phyloP scores from a whole-genome alignment of 2,329 filamentous ascomycete genomes.

The Fusarium longipes region DNA sequence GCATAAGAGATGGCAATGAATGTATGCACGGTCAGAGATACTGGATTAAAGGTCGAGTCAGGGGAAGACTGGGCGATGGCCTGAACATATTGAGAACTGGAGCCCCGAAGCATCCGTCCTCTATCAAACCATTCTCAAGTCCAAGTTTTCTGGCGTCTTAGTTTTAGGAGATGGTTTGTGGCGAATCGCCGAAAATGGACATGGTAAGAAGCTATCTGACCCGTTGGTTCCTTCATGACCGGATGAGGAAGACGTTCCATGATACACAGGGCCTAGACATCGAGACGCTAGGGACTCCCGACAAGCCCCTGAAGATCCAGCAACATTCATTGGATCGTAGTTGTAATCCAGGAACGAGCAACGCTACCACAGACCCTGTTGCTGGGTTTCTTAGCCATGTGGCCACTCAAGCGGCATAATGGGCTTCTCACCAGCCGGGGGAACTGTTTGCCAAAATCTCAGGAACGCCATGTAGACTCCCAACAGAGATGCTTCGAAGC shows the following conservation, averaged over 20 bases:
- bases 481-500: neutral
- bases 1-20: neutral
- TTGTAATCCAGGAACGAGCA: slow-evolving; percentile 14
- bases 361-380: neutral
- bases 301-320: neutral
- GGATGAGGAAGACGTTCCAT: slow-evolving; percentile 25
- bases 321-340: slow-evolving; percentile 2
- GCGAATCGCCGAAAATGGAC: slow-evolving; percentile 27
- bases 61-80: neutral
- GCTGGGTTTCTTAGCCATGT: neutral
- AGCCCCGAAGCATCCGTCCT: neutral
- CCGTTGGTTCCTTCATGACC: slow-evolving; percentile 15
- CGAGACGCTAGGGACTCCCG: slow-evolving; percentile 8
- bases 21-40: neutral
- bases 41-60: neutral
- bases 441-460: neutral
- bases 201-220: slow-evolving; percentile 5
- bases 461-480: neutral
- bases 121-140: neutral
- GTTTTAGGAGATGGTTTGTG: slow-evolving; percentile 11
- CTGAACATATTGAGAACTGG: slow-evolving; percentile 10
- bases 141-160: neutral
- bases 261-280: neutral
- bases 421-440: neutral
- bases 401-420: neutral